Base-by-base conservation (phyloP, 805 yeast genomes). In the Danielia reshetovae region DNA sequence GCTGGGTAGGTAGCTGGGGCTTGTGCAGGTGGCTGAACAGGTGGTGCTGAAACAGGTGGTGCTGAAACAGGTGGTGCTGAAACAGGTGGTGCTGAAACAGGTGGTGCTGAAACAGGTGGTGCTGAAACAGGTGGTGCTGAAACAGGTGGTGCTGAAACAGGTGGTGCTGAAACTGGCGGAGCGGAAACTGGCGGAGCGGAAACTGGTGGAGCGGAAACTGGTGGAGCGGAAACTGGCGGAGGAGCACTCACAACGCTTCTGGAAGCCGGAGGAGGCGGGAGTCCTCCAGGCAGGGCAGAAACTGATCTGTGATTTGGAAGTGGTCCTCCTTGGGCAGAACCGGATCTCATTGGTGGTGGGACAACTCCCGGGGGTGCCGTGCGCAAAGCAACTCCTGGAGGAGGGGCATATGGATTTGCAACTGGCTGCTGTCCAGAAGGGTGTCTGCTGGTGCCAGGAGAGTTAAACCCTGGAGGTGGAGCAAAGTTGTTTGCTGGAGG, bases 211-310 rank as follows among this genome's bases (percentile, higher is more conserved):
- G 39, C 24, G 3, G 48, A 29, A 29, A 24, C 16, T 18, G 38
- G 30, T 22, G 70, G 63, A 7, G 70, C 72, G 40, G 65, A 62
- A 35, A 48, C 33, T 15, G 62, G 57, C 5, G 24, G 24, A 16
- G 32, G 37, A 10, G 28, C 22, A 9, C 24, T 21, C 18, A 14
- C 24, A 12, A 7, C 22, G 9, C 9, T 9, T 19, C 9, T 9
- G 9, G 22, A 19, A 7, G 22, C 7, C 9, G 22, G 22, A 19
- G 22, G 22, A 7, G 22, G 22, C 9, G 22, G 22, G 9, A 19
- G 9, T 9, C 12, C 15, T 10, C 5, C 10, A 12, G 21, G 13
- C 12, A 13, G 9, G 5, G 23, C 13, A 5, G 12, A 4, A 16
- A 6, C 7, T n/a, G 22, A 18, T 5, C 17, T n/a, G 7, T 5